Conservation (phyloP, 768 basidiomycete species). For the Sporobolomyces roseus region DNA sequence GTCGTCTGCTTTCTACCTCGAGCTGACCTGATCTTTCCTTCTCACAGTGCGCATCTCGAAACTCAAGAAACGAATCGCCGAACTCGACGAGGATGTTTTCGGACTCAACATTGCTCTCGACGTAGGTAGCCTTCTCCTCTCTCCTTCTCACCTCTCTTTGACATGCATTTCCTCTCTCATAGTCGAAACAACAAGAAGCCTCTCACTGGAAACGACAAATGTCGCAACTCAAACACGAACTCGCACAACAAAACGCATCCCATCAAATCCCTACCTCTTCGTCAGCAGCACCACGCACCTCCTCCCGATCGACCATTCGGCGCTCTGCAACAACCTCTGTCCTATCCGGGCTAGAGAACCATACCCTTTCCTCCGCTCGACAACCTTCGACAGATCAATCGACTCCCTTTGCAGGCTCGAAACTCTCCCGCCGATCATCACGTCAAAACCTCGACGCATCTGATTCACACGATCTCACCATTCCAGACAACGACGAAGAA, state of each 20-base stretch:
- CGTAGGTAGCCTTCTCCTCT: neutral
- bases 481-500: slow-evolving; percentile 21
- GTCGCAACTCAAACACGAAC: slow-evolving; percentile 26
- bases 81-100: slow-evolving; percentile 44
- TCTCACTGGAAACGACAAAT: slow-evolving; percentile 36
- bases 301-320: neutral
- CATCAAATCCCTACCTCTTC: no score
- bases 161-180: neutral
- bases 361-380: slow-evolving; percentile 6
- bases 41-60: slow-evolving; percentile 39
- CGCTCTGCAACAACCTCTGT: neutral
- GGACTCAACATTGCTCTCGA: slow-evolving; percentile 45
- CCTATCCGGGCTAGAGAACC: neutral
- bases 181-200: slow-evolving; percentile 45
- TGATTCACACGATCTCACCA: slow-evolving; percentile 17
- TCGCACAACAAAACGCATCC: neutral
- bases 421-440: neutral
- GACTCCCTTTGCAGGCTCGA: neutral
- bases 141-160: neutral
- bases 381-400: neutral
- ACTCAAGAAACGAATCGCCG: slow-evolving; percentile 42
- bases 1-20: neutral
- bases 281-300: no score
- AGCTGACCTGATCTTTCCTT: neutral
- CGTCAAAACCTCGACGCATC: neutral